Conservation (phyloP, 805 yeast species). For the Wickerhamiella brachini region DNA sequence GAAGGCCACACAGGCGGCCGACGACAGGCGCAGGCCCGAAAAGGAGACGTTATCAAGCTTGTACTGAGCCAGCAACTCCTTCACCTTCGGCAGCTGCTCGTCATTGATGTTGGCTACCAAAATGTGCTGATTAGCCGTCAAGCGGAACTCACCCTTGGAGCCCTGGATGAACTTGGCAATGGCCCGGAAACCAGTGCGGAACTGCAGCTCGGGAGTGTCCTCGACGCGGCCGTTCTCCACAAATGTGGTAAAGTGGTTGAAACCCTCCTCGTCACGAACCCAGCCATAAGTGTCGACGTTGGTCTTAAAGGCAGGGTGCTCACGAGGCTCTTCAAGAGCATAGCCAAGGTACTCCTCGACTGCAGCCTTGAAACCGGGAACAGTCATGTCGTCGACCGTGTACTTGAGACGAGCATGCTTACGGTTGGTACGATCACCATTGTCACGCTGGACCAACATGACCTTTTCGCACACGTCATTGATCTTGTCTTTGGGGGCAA, state of each 20-base stretch:
- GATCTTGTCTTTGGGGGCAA: slow-evolving; percentile 49
- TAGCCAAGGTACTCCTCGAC: slow-evolving; percentile 77
- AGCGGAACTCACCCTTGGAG: slow-evolving; percentile 60
- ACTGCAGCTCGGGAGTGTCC: slow-evolving; percentile 80
- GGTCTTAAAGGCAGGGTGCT: slow-evolving; percentile 59
- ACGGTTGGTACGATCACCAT: slow-evolving; percentile 91
- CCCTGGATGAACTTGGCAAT: slow-evolving; percentile 57
- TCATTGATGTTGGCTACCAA: slow-evolving; percentile 61
- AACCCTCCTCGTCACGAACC: slow-evolving; percentile 64
- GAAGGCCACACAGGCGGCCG: slow-evolving; percentile 95
- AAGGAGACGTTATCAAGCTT: slow-evolving; percentile 73
- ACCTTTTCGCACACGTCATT: slow-evolving; percentile 76
- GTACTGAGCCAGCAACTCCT: slow-evolving; percentile 51
- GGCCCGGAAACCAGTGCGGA: slow-evolving; percentile 71
- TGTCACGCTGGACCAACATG: slow-evolving; percentile 87
- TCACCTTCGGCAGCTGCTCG: slow-evolving; percentile 47
- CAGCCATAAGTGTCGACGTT: slow-evolving; percentile 90
- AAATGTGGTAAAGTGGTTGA: slow-evolving; percentile 83
- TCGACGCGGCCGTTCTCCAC: slow-evolving; percentile 95
- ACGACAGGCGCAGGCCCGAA: slow-evolving; percentile 74
- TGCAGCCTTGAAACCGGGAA: slow-evolving; percentile 61
- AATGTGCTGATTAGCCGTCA: slow-evolving; percentile 93
- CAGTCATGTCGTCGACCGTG: slow-evolving; percentile 89
- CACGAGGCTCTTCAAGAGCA: slow-evolving; percentile 53
- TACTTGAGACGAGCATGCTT: slow-evolving; percentile 96